Evolutionary conservation across 805 yeast genomes (phyloP), one percentile per base, ranked within the genome.

Genomic region (Ogataea henricii): DNA sequence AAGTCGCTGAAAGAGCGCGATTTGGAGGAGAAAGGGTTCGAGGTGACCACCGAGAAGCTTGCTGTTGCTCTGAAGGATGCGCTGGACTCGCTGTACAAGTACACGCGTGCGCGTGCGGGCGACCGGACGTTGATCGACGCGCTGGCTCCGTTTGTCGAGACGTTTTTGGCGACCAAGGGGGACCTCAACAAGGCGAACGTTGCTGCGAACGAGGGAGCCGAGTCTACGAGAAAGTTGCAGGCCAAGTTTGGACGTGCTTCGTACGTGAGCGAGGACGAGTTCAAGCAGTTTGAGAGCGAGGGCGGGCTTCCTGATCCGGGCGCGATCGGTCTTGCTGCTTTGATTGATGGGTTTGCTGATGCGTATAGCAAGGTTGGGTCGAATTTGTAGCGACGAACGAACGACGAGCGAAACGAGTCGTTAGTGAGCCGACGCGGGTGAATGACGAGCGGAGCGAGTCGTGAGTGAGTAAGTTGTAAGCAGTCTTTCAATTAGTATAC

Each of bases 221-320:
- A 87, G 39, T 69, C 77, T 3, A 92, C 98, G 0, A 82, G 83
- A 42, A 71, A 80, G 30, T 69, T 87, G 54, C 84, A 81, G 54
- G 97, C 97, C 37, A 85, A 85, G 58, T 89, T 92, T 57, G 98
- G 98, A 25, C 81, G 98, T 61, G 96, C 98, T 14, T 85, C 96
- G 4, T 92, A 91, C 63, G 97, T 91, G 22, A 74, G 76, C 52
- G 81, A 80, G 50, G 81, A 75, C 10, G 85, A 79, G 44, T 76
- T 82, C 56, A 69, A 72, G 46, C 67, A 66, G 37, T 74, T 71
- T 43, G 75, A 68, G 33, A 74, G 72, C 33, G 76, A 75, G 60
- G 89, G 88, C 21, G 88, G 87, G n/a, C 74, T 90, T 25, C 96
- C 96, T 1, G 98, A 91, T 60, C 97, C 98, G 4, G 97, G 98